Percentiles rank a stretch among this genome's conserved stretches.
phyloP scores from a whole-genome alignment of 176 grass and related monocot genomes.

The Tuctoria greenei region DNA sequence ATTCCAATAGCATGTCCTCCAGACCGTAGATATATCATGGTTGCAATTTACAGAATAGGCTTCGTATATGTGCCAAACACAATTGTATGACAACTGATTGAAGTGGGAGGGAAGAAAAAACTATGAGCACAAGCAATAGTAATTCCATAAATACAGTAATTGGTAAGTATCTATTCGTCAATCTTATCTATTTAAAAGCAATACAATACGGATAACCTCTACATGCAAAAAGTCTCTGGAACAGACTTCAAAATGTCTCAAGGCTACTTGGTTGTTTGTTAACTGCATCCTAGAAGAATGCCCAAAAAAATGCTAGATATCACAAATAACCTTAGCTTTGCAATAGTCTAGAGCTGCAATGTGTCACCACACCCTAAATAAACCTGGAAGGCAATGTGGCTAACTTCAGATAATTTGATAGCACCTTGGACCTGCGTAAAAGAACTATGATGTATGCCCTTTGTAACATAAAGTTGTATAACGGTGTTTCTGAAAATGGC shows the following conservation, averaged over 20 bases:
- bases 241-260: background rate
- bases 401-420: background rate
- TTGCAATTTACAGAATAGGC: too few species aligned
- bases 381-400: too few species aligned
- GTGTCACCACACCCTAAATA: background rate
- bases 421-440: background rate
- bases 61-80: too few species aligned
- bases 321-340: background rate
- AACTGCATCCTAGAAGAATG: background rate
- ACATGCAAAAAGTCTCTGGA: background rate
- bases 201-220: background rate
- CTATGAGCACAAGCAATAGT: background rate
- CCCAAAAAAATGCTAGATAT: background rate
- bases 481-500: background rate
- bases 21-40: too few species aligned
- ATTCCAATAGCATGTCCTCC: too few species aligned
- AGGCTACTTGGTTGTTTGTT: background rate
- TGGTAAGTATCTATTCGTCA: background rate
- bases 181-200: background rate
- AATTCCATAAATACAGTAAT: background rate
- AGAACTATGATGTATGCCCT: background rate
- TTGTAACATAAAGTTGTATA: background rate
- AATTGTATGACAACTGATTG: background rate
- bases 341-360: background rate
- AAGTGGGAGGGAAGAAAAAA: background rate